Evolutionary conservation across 495 filamentous ascomycete species (phyloP), one percentile per base, ranked within the genome.

Genomic region (Mycothermus thermophilus): DNA sequence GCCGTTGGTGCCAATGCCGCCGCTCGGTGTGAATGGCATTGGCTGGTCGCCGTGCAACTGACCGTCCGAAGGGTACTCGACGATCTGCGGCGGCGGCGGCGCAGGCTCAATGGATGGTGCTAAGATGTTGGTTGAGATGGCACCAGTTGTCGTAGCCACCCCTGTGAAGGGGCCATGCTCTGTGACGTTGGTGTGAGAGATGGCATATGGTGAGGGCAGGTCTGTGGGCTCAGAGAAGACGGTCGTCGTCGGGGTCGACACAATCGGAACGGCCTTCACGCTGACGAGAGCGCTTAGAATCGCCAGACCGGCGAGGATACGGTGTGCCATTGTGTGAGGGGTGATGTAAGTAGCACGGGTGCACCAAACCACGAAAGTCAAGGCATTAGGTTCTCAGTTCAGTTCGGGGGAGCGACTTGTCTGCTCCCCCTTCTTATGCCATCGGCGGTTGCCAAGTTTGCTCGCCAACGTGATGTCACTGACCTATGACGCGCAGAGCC

Each of bases 1-100:
- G 25, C 79, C 80, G 41, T 87, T 88, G n/a, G 82, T 88, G 4
- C 79, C 81, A 0, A 83, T 52, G 0, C 86, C 86, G 37, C 85
- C 84, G 4, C 63, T 68, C 1, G 84, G 83, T 0, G 67, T 71
- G 58, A 77, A 92, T 1, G 82, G 82, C 19, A 72, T 76, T 2
- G 83, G 79, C 53, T 79, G 49, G 3, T 70, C 60, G 14, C 73
- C 50, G 16, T 74, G 66, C 9, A 86, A 72, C 14, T 66, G 46
- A n/a, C 86, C 84, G 33, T 82, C 68, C 17, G 71, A 67, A 24
- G 75, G 79, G 44, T 93, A 92, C 3, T 58, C 60, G 14, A 69
- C 67, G 10, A 70, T 72, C 13, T 58, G 62, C 0, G 67, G 61
- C 22, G 60, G 60, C 1, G 66, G 59, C 4, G 66, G 62, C 2